These are phyloP conservation scores for Phalaenopsis equestris DNA, from an alignment of 106 monocot species.

Conservation along the genomic window DNA sequence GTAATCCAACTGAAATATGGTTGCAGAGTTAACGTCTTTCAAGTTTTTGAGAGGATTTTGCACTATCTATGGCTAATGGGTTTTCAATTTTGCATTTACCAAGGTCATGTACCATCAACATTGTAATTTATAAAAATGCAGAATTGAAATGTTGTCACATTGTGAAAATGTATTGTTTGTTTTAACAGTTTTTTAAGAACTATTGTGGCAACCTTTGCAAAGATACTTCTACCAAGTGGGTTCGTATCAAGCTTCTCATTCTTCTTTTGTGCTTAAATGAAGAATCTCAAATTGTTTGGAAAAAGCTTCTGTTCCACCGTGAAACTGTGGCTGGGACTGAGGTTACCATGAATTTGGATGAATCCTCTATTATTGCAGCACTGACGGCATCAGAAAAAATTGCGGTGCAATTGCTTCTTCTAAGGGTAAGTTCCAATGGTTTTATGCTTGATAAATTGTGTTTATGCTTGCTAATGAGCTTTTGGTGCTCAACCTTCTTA, in stretches of 20 bases:
- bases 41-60: background rate
- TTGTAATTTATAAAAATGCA: background rate
- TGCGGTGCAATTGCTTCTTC: slow-evolving; percentile 9
- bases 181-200: slow-evolving; percentile 49
- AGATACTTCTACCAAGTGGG: slow-evolving; percentile 18
- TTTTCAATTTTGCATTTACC: background rate
- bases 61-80: background rate
- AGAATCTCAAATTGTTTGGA: slow-evolving; percentile 41
- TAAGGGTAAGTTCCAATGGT: slow-evolving; percentile 27
- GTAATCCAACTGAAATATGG: background rate
- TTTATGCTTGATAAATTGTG: background rate
- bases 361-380: slow-evolving; percentile 15
- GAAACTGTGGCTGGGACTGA: slow-evolving; percentile 10
- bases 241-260: slow-evolving; percentile 56
- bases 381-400: slow-evolving; percentile 18
- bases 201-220: slow-evolving; percentile 22
- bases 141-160: background rate
- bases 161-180: background rate
- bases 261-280: slow-evolving; percentile 52
- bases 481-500: slow-evolving; percentile 2
- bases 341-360: slow-evolving; percentile 6
- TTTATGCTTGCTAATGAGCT: slow-evolving; percentile 1
- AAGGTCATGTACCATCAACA: background rate
- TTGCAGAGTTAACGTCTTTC: background rate
- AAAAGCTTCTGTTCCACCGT: slow-evolving; percentile 10